phyloP scores from a whole-genome alignment of 2,329 filamentous ascomycete species.

The Xylariaceae sp. region DNA sequence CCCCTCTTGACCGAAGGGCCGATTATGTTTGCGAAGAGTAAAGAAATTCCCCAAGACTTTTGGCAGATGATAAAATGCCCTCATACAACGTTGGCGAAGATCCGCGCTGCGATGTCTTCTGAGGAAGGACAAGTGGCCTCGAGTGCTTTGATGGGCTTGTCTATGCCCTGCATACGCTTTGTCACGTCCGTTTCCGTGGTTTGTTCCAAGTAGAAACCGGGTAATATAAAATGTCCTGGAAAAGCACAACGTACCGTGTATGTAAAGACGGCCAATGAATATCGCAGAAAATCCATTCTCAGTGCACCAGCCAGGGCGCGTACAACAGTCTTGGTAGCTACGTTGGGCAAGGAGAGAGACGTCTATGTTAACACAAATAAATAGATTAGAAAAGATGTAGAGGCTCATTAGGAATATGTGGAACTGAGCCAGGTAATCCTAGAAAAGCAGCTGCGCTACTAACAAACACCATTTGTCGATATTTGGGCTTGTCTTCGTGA shows the following conservation, averaged over 20 bases:
- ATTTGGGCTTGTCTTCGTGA: too few species aligned
- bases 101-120: constrained; percentile 20
- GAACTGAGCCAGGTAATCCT: constrained; percentile 23
- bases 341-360: too few species aligned
- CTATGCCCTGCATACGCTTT: constrained; percentile 25
- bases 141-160: constrained; percentile 14
- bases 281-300: constrained; percentile 23
- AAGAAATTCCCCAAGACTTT: constrained; percentile 16
- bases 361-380: too few species aligned
- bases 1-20: constrained; percentile 25
- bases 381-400: too few species aligned
- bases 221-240: constrained; percentile 24
- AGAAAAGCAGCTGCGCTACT: constrained; percentile 24
- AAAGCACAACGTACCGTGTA: constrained; percentile 27
- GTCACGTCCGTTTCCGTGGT: constrained; percentile 25
- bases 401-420: constrained; percentile 24
- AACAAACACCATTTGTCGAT: constrained; percentile 24
- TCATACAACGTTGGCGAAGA: constrained; percentile 18
- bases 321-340: constrained; percentile 20
- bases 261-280: constrained; percentile 15
- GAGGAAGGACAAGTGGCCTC: constrained; percentile 20
- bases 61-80: constrained; percentile 27
- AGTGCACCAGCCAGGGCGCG: constrained; percentile 27
- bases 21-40: constrained; percentile 23
- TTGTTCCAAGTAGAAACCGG: constrained; percentile 25